Conservation (phyloP, 805 yeast genomes). For the Candida piceae region DNA sequence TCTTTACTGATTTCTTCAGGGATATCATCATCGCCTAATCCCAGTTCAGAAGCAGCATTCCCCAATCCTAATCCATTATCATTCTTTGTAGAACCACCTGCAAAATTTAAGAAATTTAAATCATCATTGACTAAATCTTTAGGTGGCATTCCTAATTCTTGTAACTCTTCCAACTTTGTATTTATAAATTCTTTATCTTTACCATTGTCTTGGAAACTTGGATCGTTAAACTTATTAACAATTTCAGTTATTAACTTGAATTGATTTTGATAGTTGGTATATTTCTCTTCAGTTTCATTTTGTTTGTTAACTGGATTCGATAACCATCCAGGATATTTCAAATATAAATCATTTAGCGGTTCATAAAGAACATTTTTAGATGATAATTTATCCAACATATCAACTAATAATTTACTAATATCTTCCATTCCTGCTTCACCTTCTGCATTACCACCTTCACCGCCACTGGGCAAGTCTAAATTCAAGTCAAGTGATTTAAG, state of each 20-base stretch:
- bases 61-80: neutral
- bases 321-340: conserved; percentile 71
- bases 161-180: conserved; percentile 57
- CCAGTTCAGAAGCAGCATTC: conserved; percentile 27
- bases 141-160: conserved; percentile 79
- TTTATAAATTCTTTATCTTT: conserved; percentile 48
- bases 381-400: conserved; percentile 76
- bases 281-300: conserved; percentile 14
- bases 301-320: conserved; percentile 41
- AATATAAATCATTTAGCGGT: conserved; percentile 76
- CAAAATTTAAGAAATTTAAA: conserved; percentile 34
- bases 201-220: conserved; percentile 52
- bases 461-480: conserved; percentile 25
- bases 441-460: conserved; percentile 22
- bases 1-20: conserved; percentile 49
- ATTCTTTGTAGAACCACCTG: conserved; percentile 9
- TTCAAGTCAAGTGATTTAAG: conserved; percentile 55
- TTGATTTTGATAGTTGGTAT: conserved; percentile 56
- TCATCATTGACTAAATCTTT: conserved; percentile 50
- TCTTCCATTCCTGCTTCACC: conserved; percentile 29
- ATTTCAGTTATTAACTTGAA: conserved; percentile 55
- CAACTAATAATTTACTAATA: conserved; percentile 55
- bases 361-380: conserved; percentile 83
- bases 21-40: conserved; percentile 46
- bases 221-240: conserved; percentile 60